A percentile compares a stretch with the other conserved stretches of the same genome.
These are phyloP conservation scores for Dryas alaskensis DNA, from an alignment of 306 rosid species.

Conservation along the genomic window DNA sequence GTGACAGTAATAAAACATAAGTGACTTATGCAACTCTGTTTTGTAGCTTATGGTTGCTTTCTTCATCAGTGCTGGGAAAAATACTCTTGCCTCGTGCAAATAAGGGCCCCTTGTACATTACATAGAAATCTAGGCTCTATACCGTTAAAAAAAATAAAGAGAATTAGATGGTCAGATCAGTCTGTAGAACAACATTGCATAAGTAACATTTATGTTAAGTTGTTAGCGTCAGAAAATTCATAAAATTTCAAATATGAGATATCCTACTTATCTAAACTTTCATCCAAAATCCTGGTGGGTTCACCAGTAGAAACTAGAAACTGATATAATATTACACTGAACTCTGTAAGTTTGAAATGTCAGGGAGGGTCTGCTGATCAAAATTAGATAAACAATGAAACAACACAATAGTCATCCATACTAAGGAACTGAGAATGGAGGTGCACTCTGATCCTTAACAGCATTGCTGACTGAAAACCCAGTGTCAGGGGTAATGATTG, in stretches of 20 bases:
- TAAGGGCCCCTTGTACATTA: no score
- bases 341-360: not conserved
- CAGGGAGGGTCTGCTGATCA: not conserved
- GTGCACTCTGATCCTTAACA: not conserved
- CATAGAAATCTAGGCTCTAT: no score
- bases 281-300: constrained; percentile 5
- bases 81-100: no score
- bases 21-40: no score
- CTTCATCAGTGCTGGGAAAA: no score
- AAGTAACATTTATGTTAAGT: not conserved
- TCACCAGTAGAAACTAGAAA: constrained; percentile 8
- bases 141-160: no score
- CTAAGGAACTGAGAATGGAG: not conserved
- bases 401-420: not conserved
- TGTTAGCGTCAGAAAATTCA: not conserved
- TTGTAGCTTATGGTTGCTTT: no score
- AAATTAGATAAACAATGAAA: constrained; percentile 2
- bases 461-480: constrained; percentile 4
- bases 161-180: not conserved
- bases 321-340: constrained; percentile 1
- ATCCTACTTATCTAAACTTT: not conserved
- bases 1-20: no score
- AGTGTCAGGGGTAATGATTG: not conserved
- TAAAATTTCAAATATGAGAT: not conserved
- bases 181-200: not conserved